Evolutionary conservation across 208 protist species (phyloP).

Genomic region (Trypanosoma mega): DNA sequence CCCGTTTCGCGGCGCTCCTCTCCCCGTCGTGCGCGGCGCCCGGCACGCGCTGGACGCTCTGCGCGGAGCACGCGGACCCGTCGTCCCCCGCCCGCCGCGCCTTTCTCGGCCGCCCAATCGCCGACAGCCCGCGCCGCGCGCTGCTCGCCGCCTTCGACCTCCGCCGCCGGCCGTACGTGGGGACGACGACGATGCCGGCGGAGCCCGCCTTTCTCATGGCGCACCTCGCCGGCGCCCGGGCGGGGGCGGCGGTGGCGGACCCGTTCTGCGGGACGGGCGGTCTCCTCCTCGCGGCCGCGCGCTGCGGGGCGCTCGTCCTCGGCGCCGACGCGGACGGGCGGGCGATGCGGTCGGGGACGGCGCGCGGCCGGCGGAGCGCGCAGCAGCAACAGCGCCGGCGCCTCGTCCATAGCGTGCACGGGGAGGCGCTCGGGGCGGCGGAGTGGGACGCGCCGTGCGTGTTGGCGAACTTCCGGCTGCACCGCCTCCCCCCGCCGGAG

Average conservation of each 20-base stretch:
- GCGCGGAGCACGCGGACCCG: neutral
- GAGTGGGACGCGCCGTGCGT: constrained; percentile 46
- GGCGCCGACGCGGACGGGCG: constrained; percentile 91
- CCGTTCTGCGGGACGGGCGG: constrained; percentile 94
- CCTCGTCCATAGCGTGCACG: constrained; percentile 41
- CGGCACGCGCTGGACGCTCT: constrained; percentile 38
- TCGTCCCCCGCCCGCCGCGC: neutral
- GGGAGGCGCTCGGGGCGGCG: constrained; percentile 22
- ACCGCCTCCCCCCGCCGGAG: constrained; percentile 69
- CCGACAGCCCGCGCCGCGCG: constrained; percentile 21
- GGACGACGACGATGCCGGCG: constrained; percentile 95
- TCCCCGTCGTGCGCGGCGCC: neutral
- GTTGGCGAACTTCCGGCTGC: constrained; percentile 90
- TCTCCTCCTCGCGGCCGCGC: constrained; percentile 80
- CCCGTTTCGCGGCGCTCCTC: neutral
- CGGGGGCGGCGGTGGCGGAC: constrained; percentile 77
- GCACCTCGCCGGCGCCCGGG: constrained; percentile 77
- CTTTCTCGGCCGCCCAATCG: neutral
- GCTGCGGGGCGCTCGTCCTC: constrained; percentile 84
- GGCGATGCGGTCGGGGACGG: constrained; percentile 72
- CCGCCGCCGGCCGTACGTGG: constrained; percentile 89
- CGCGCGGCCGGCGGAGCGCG: constrained; percentile 43
- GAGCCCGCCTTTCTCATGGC: constrained; percentile 92
- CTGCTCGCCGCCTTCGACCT: constrained; percentile 82
- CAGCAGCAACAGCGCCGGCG: constrained; percentile 75